phyloP scores from a whole-genome alignment of 129 eudicot species.

The Centrapalus pauciflorus region DNA sequence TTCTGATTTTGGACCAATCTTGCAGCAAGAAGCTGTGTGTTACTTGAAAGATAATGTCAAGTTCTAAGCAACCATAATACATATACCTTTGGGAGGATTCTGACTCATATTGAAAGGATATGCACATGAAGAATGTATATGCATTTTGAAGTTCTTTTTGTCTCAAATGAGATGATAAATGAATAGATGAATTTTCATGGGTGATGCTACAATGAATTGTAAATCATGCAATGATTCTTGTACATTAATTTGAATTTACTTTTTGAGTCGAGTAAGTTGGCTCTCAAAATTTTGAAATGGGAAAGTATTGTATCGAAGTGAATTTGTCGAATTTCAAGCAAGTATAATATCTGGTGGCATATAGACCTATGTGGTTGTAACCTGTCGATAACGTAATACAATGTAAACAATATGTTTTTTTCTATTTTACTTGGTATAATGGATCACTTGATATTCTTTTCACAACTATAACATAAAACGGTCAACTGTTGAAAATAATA shows the following conservation, averaged over 20 bases:
- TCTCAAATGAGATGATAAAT: constrained; percentile 1
- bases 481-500: no score
- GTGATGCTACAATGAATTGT: not conserved
- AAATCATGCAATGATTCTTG: constrained; percentile 7
- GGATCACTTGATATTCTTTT: no score
- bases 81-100: constrained; percentile 5
- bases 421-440: no score
- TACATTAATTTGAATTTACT: not conserved
- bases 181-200: not conserved
- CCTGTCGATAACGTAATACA: no score
- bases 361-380: no score
- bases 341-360: no score
- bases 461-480: no score
- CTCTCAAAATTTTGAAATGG: no score
- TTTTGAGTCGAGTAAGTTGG: no score
- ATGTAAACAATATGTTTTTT: no score
- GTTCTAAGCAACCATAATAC: constrained; percentile 50
- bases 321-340: no score
- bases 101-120: not conserved
- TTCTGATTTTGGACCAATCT: not conserved
- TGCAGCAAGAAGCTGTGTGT: constrained; percentile 90
- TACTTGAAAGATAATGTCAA: constrained; percentile 83
- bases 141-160: not conserved
- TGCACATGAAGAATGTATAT: constrained; percentile 5
- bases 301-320: no score